These are phyloP conservation scores for Lichtheimia corymbifera DNA, from an alignment of 371 early-diverging fungal species.

Conservation along the genomic window DNA sequence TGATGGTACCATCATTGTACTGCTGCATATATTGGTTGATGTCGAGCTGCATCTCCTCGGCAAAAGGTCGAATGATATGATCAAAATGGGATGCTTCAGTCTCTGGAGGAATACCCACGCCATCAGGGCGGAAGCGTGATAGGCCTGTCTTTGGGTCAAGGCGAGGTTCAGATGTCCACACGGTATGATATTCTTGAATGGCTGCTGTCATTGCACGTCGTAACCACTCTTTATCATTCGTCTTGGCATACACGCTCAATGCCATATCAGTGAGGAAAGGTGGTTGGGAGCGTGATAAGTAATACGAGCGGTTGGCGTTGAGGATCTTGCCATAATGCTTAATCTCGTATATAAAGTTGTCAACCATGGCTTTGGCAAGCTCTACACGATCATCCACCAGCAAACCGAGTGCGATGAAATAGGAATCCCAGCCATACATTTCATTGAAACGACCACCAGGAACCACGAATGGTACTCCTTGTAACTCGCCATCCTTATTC, in stretches of 20 bases:
- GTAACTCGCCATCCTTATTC: conserved; percentile 53
- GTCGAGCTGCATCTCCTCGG: conserved; percentile 62
- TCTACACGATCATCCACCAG: conserved; percentile 82
- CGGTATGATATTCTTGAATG: conserved; percentile 89
- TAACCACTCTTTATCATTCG: conserved; percentile 79
- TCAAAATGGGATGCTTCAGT: conserved; percentile 95
- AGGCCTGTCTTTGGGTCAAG: conserved; percentile 79
- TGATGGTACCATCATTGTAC: conserved; percentile 68
- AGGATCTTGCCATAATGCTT: conserved; percentile 97
- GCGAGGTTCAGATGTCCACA: conserved; percentile 89
- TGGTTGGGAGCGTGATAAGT: conserved; percentile 94
- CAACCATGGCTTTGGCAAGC: conserved; percentile 91
- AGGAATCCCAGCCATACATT: conserved; percentile 98
- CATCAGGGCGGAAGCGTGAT: conserved; percentile 84
- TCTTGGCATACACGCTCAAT: conserved; percentile 71
- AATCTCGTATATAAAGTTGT: conserved; percentile 95
- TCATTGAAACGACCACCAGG: conserved; percentile 99
- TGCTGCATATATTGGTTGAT: conserved; percentile 70
- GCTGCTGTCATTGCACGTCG: conserved; percentile 73
- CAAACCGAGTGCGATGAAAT: conserved; percentile 92
- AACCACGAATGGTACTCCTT: conserved; percentile 92
- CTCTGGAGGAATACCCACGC: conserved; percentile 95
- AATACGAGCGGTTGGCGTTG: conserved; percentile 97
- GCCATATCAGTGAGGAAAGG: conserved; percentile 98
- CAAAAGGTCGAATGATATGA: conserved; percentile 87